Evolutionary conservation across 192 early-diverging fungal genomes (phyloP).

Genomic region (Coemansia umbellata): DNA sequence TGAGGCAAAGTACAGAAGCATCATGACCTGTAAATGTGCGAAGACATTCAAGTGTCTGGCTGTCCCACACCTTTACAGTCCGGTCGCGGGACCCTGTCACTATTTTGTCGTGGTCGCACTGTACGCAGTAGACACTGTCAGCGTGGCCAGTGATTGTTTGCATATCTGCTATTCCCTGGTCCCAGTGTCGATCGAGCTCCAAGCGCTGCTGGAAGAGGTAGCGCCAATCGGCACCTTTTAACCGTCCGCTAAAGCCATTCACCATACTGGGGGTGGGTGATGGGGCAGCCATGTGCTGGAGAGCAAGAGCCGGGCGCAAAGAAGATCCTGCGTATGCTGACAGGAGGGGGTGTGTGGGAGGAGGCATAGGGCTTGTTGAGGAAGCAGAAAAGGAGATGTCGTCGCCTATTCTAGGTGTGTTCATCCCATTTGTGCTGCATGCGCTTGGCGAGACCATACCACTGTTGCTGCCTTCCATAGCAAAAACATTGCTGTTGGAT

Average conservation of each 20-base stretch:
- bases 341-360: constrained; percentile 15
- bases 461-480: background rate
- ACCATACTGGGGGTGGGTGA: constrained; percentile 24
- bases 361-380: background rate
- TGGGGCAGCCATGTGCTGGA: constrained; percentile 49
- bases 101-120: constrained; percentile 70
- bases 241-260: constrained; percentile 3
- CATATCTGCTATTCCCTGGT: constrained; percentile 36
- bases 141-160: constrained; percentile 69
- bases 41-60: constrained; percentile 53
- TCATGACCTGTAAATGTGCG: constrained; percentile 65
- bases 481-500: background rate
- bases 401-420: constrained; percentile 29
- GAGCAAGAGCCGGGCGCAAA: constrained; percentile 33
- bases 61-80: constrained; percentile 81
- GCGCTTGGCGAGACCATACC: constrained; percentile 6
- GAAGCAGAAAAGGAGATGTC: background rate
- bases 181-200: constrained; percentile 55
- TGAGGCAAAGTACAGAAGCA: constrained; percentile 73
- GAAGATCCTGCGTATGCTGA: constrained; percentile 34
- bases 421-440: constrained; percentile 19
- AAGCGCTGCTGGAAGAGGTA: constrained; percentile 66
- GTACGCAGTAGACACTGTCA: constrained; percentile 89
- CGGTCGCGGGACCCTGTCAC: constrained; percentile 76
- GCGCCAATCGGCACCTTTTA: constrained; percentile 58